phyloP scores from a whole-genome alignment of 2,329 filamentous ascomycete genomes.

The Colletotrichum graminicola region DNA sequence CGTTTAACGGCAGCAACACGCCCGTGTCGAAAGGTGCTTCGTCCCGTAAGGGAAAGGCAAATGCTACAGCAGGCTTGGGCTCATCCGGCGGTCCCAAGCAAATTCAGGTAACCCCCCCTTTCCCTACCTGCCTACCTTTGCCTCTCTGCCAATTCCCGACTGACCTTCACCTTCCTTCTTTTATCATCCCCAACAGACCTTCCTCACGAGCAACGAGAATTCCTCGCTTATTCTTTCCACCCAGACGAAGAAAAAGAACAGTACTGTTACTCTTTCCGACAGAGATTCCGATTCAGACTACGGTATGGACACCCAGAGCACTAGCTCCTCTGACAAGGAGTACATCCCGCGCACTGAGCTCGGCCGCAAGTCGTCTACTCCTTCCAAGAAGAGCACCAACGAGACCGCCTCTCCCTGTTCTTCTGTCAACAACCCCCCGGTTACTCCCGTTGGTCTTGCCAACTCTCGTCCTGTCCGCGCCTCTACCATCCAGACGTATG shows the following conservation, averaged over 20 bases:
- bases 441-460: constrained; percentile 24
- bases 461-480: constrained; percentile 36
- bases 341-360: constrained; percentile 5
- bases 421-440: background rate
- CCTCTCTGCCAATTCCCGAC: background rate
- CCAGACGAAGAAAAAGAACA: constrained; percentile 7
- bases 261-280: background rate
- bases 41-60: background rate
- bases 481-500: constrained; percentile 34
- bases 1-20: background rate
- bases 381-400: background rate
- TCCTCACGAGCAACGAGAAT: background rate
- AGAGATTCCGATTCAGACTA: constrained; percentile 12
- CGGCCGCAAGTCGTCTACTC: background rate
- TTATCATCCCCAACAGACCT: background rate
- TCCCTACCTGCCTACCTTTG: background rate
- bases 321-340: constrained; percentile 10
- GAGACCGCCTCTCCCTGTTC: background rate
- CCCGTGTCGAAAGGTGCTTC: background rate
- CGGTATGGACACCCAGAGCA: background rate
- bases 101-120: background rate
- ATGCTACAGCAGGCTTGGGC: background rate
- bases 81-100: background rate
- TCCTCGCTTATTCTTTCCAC: background rate
- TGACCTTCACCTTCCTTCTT: background rate